Base-by-base conservation (phyloP, 306 rosid genomes). In the Castanea sativa region DNA sequence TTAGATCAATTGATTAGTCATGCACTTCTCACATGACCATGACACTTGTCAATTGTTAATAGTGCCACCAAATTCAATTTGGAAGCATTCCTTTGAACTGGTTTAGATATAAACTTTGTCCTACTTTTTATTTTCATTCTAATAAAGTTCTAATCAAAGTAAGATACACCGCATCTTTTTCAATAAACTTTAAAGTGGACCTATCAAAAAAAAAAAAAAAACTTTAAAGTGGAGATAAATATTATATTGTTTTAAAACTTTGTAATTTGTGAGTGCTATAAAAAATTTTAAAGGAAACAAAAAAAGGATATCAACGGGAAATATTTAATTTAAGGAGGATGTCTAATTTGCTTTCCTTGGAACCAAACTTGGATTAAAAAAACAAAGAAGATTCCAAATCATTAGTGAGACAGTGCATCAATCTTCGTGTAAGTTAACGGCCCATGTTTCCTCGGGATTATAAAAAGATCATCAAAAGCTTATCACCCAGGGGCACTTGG, bases 331-430 rank as follows among this genome's bases (percentile, higher is more conserved):
- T 15, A 64, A 3, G 21, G 21, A 0, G 43, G 13, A 38, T 16
- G 16, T 35, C 70, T 29, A 5, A 27, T 49, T 63, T 8, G 69
- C 69, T 15, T 14, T 63, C 32, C 43, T 5, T 29, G 38, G 43
- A 64, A 16, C 21, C 35, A 56, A 56, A 58, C 9, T 74, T 27
- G 2, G 21, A 56, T 38, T 70, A 58, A 58, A 15, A 15, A 64
- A 64, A 6, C 2, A 64, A 7, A 38, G 38, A 69, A 86, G 78
- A 79, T 79, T 86, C 84, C 86, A 68, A 79, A 79, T 79, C 80
- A 79, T 76, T 73, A 49, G 71, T 13, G 63, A 74, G 81, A 75
- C 87, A 79, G 58, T 81, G 58, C 72, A 43, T 32, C 71, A 70
- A 73, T 75, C 71, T 58, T 51, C 14, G 25, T 55, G 59, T 56